Base-by-base conservation (phyloP, 306 rosid genomes). In the Acacia acuminata region DNA sequence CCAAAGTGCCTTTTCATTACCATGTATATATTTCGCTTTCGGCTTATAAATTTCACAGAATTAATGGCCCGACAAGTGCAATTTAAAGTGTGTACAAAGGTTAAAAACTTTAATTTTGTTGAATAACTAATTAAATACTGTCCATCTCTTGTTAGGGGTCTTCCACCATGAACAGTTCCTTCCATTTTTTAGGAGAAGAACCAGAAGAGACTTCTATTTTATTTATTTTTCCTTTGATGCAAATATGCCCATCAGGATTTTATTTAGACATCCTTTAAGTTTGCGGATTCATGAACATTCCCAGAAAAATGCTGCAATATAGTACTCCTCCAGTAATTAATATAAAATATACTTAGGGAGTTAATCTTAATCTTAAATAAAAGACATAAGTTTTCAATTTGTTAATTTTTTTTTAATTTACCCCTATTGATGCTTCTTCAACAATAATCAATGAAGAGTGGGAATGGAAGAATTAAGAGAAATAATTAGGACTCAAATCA, bases 261-360 rank as follows among this genome's bases (percentile, higher is more conserved):
- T 12, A 45, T 74, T 45, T n/a, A 5, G 71, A 66, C n/a, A 38
- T 68, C 8, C 51, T 70, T 53, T 83, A 19, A 53, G 60, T 53
- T 53, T 63, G 40, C 47, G 65, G 78, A 66, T 84, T 60, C 70
- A 65, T 73, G 75, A 50, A 87, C 79, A 77, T 51, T 82, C 71
- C 58, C 32, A 34, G 17, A 70, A 71, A 76, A 55, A 25, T 34
- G 47, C 68, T 71, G 60, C 22, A 66, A 76, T 53, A 50, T 32
- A 32, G 36, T 32, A 32, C 36, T 32, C 36, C 36, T 32, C 36
- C 2, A 32, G 4, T 32, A 3, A 3, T 32, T 3, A 32, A 32
- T 32, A 3, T 32, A 38, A 38, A 1, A 38, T 0, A 38, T 38
- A 6, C 5, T 6, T 38, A 7, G 1, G 0, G 8, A 38, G 42